Evolutionary conservation across 2,329 filamentous ascomycete genomes (phyloP).

Genomic region (Fusarium siculi): DNA sequence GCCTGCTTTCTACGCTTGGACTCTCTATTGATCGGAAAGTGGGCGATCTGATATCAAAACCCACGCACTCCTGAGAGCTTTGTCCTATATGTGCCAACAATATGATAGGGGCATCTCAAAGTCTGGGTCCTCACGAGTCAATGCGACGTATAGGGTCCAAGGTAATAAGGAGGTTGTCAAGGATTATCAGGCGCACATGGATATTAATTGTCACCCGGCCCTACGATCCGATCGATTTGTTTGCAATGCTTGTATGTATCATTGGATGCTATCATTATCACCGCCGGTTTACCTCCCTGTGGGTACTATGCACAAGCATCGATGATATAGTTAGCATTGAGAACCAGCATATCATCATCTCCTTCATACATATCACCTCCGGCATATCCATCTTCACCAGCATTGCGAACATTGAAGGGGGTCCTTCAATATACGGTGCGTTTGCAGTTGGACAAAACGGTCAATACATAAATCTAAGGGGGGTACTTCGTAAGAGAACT

Average conservation of each 20-base stretch:
- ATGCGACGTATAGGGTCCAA: background rate
- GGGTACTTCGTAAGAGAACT: background rate
- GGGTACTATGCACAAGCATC: background rate
- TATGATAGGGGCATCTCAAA: constrained; percentile 1
- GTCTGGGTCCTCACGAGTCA: background rate
- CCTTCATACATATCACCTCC: background rate
- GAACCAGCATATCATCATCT: background rate
- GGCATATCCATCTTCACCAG: background rate
- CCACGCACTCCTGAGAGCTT: background rate
- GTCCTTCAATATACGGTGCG: background rate
- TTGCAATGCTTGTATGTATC: background rate
- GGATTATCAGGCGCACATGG: background rate
- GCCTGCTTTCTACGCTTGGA: background rate
- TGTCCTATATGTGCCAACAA: background rate
- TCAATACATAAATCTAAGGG: background rate
- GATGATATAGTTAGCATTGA: background rate
- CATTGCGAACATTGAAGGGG: background rate
- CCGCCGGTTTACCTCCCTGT: background rate
- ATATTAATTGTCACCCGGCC: background rate
- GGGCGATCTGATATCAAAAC: background rate
- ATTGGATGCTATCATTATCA: background rate
- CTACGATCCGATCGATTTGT: constrained; percentile 4
- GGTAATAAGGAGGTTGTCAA: constrained; percentile 1
- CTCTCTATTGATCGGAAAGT: background rate
- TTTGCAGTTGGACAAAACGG: background rate